These are phyloP conservation scores for Trametes elegans DNA, from an alignment of 768 basidiomycete species.

Conservation along the genomic window DNA sequence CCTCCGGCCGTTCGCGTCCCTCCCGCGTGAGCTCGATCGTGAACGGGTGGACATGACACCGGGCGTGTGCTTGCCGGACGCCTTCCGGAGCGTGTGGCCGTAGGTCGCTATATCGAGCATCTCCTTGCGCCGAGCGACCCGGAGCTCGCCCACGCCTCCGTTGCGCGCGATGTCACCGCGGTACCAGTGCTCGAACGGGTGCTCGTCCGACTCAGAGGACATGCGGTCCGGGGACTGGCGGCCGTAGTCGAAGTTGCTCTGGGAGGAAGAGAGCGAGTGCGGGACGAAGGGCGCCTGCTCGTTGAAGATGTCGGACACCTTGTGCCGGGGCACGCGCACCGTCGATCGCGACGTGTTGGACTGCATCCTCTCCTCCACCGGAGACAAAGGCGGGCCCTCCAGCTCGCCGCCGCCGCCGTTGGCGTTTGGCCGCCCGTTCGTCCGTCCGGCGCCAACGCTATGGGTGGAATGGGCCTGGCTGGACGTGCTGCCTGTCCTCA, in stretches of 20 bases:
- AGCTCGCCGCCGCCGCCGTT: no score
- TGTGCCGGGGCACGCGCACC: conserved; percentile 33
- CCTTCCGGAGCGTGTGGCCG: conserved; percentile 54
- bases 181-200: conserved; percentile 88
- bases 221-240: conserved; percentile 36
- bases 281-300: conserved; percentile 63
- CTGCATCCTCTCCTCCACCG: conserved; percentile 26
- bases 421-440: conserved; percentile 29
- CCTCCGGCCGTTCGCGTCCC: conserved; percentile 14
- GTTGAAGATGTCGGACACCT: conserved; percentile 50
- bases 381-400: conserved; percentile 29
- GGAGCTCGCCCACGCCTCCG: conserved; percentile 83
- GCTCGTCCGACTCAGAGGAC: conserved; percentile 77
- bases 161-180: conserved; percentile 84
- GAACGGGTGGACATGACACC: conserved; percentile 19
- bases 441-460: conserved; percentile 30
- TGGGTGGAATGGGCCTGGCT: conserved; percentile 35
- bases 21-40: conserved; percentile 30
- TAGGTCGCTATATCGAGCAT: conserved; percentile 90
- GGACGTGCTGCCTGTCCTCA: conserved; percentile 41
- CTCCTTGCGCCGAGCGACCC: conserved; percentile 70
- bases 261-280: conserved; percentile 43
- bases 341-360: conserved; percentile 31
- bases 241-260: conserved; percentile 33
- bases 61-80: conserved; percentile 18